phyloP scores from a whole-genome alignment of 1,284 basidiomycete species.

The Bondarzewia mesenterica region DNA sequence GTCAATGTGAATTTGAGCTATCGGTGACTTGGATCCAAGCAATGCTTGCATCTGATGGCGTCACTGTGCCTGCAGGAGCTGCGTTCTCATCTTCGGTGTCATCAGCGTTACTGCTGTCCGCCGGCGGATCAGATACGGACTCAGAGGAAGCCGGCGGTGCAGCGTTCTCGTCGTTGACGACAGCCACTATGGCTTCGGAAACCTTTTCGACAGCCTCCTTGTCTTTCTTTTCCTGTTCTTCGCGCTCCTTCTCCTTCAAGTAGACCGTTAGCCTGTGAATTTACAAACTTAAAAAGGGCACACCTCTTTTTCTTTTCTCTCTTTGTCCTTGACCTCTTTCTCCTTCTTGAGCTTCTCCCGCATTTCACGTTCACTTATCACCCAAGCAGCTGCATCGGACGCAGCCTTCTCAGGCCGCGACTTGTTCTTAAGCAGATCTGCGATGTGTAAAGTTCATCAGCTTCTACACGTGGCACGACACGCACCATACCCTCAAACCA shows the following conservation, averaged over 20 bases:
- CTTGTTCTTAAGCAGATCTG: constrained; percentile 76
- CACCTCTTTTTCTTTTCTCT: constrained; percentile 49
- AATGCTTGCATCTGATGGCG: constrained; percentile 18
- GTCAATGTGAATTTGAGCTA: constrained; percentile 23
- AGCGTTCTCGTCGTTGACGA: not conserved
- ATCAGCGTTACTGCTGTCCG: not conserved
- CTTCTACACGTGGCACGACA: constrained; percentile 13
- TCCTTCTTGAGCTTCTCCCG: constrained; percentile 61
- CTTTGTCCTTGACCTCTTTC: constrained; percentile 56
- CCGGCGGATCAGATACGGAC: too few species aligned
- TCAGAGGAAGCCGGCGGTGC: not conserved
- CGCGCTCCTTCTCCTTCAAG: constrained; percentile 27
- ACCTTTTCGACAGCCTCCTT: constrained; percentile 34
- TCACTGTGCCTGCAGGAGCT: constrained; percentile 17
- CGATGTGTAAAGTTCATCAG: constrained; percentile 15
- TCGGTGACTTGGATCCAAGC: constrained; percentile 23
- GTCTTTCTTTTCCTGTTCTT: constrained; percentile 24
- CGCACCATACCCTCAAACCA: constrained; percentile 15
- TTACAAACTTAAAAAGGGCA: constrained; percentile 11
- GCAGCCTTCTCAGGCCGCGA: constrained; percentile 67
- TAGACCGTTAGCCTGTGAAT: not conserved
- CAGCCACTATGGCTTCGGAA: constrained; percentile 27
- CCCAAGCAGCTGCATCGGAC: constrained; percentile 57
- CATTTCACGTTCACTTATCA: constrained; percentile 62
- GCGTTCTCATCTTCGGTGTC: constrained; percentile 13